These are phyloP conservation scores for Glonium stellatum DNA, from an alignment of 495 filamentous ascomycete genomes.

Conservation along the genomic window DNA sequence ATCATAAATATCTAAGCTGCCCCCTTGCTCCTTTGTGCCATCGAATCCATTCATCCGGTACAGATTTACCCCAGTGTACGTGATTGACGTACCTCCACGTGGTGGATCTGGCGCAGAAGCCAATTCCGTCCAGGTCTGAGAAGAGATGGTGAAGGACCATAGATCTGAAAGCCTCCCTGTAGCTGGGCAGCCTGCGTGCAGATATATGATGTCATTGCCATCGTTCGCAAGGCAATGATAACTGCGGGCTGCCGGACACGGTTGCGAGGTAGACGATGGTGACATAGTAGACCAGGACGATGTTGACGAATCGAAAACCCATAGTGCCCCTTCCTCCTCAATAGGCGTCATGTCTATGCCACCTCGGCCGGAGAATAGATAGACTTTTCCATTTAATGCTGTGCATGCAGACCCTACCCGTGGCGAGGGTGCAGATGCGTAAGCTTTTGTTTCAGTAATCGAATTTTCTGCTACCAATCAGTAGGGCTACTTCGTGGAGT, in stretches of 20 bases:
- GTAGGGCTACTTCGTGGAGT: not conserved
- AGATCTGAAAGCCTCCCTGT: conserved; percentile 55
- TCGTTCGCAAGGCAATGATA: conserved; percentile 44
- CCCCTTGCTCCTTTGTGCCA: conserved; percentile 57
- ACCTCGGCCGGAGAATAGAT: conserved; percentile 52
- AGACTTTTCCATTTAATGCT: conserved; percentile 41
- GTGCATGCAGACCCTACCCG: conserved; percentile 47
- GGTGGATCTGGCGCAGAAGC: conserved; percentile 53
- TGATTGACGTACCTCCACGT: conserved; percentile 58
- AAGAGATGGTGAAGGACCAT: conserved; percentile 62
- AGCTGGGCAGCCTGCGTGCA: conserved; percentile 65
- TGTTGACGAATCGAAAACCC: conserved; percentile 39
- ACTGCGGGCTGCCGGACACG: conserved; percentile 41
- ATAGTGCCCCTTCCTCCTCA: conserved; percentile 47
- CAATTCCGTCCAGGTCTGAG: conserved; percentile 54
- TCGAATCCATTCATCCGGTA: conserved; percentile 73
- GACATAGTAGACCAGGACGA: conserved; percentile 31
- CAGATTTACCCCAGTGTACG: conserved; percentile 48
- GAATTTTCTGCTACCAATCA: conserved; percentile 9
- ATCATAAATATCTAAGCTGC: conserved; percentile 53
- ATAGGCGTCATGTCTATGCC: conserved; percentile 48
- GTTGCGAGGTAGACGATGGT: conserved; percentile 20
- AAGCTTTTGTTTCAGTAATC: conserved; percentile 5
- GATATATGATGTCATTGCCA: conserved; percentile 51
- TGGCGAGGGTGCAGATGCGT: conserved; percentile 30